Evolutionary conservation across 345 rosid genomes (phyloP), one percentile per base, ranked within the genome.

Genomic region (Salix purpurea): DNA sequence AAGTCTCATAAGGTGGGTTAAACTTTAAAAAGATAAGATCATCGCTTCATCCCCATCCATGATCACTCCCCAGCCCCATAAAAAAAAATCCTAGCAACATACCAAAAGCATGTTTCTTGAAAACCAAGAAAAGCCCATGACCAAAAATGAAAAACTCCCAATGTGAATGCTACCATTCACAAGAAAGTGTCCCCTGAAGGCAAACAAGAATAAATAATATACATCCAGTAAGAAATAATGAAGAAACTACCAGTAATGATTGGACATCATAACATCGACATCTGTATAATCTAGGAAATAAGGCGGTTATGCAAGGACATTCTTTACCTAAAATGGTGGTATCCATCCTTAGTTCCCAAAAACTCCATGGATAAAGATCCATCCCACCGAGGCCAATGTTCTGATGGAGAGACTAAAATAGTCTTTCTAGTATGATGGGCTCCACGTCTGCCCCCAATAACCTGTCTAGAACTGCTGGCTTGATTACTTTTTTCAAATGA

Each of bases 341-440:
- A 78, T 30, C 92, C 90, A 58, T 87, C 94, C 80, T 74, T 92
- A 15, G 89, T 86, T 84, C 91, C 96, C 54, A 92, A 85, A 85
- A 91, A 82, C 61, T 92, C 98, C 97, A 94, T 92, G 18, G 96
- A 90, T 72, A 94, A 79, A 76, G 96, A 91, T 46, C 93, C 91
- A 76, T 94, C 98, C 97, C 96, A 94, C 4, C 92, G 93, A 74
- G 92, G 81, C 98, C 98, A 94, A 69, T 89, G 91, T 67, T 94
- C 98, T 39, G 88, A 86, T 54, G 94, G 91, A 71, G 96, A 83
- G 56, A 92, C 86, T 65, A 94, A 73, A 76, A 89, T 75, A 37
- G 94, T 90, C 85, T 89, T 94, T 37, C 92, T 89, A 21, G 85
- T 80, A 72, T 88, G 91, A 85, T 86, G 93, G 72, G 67, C 75